phyloP scores from a whole-genome alignment of 805 yeast genomes.

The Yamadazyma takamatsuzukensis region DNA sequence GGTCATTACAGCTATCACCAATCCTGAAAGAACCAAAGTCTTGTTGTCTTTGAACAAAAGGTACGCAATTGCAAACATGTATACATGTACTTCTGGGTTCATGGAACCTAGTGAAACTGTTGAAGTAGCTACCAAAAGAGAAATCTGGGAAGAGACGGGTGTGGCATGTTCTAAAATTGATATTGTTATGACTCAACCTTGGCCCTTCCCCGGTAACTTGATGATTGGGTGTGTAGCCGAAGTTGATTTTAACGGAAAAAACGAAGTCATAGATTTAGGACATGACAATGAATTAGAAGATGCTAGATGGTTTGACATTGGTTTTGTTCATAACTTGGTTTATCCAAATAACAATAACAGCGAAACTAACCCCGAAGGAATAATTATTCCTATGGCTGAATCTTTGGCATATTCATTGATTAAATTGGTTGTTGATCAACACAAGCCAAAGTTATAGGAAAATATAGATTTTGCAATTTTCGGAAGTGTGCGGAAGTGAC shows the following conservation, averaged over 20 bases:
- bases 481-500: background rate
- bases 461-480: constrained; percentile 2
- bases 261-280: constrained; percentile 64
- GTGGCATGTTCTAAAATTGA: constrained; percentile 55
- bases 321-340: constrained; percentile 44
- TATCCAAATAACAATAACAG: constrained; percentile 17
- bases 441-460: constrained; percentile 1
- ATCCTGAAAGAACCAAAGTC: constrained; percentile 54
- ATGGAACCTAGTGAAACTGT: constrained; percentile 93
- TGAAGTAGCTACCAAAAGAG: constrained; percentile 83
- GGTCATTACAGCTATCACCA: constrained; percentile 74
- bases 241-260: constrained; percentile 65
- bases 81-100: constrained; percentile 89
- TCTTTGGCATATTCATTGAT: constrained; percentile 45
- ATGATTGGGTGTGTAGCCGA: constrained; percentile 90
- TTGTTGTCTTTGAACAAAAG: constrained; percentile 71
- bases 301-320: constrained; percentile 77
- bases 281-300: constrained; percentile 85
- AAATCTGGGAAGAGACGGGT: constrained; percentile 96
- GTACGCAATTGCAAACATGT: constrained; percentile 53
- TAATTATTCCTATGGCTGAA: constrained; percentile 40
- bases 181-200: constrained; percentile 79
- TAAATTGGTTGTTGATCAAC: constrained; percentile 33
- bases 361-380: constrained; percentile 30
- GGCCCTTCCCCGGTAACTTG: constrained; percentile 94